Base-by-base conservation (phyloP, 2,329 filamentous ascomycete species). In the Dactylellina cionopaga region DNA sequence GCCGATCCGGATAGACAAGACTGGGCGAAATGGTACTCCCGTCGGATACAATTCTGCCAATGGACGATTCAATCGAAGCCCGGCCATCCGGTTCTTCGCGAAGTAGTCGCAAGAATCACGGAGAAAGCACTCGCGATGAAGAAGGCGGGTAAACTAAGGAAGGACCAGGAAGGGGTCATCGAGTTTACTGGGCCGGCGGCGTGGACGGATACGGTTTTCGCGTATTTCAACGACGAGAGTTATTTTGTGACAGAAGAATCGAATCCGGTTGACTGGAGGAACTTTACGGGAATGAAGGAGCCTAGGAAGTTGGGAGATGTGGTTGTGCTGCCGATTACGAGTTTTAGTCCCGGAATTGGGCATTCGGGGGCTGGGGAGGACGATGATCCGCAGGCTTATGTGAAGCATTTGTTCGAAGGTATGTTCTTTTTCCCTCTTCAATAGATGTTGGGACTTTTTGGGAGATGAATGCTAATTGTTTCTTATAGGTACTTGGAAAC, bases 11-110 rank as follows among this genome's bases (percentile, higher is more conserved):
- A 98, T 80, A 88, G 95, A 49, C 86, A 87, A 2, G 95, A 99
- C 80, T 99, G 95, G 95, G 86, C 88, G 33, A 84, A 96, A 0
- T 98, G 94, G 95, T 99, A 98, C 83, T 95, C 92, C 75, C 90
- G 95, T 70, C 88, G 94, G 75, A 93, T 99, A 73, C 95, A 98
- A 80, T 98, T 99, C 81, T 99, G 95, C 82, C 95, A 99, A 80
- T 99, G 95, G 95, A 99, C 95, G 0, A 97, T 99, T 74, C 94
- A 98, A 81, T 84, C 91, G 65, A 99, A 99, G 81, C 90, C 94
- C 0, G 95, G 95, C 9, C 95, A 99, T 80, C 95, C 95, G 0
- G 88, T 96, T 10, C 85, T 99, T 68, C 88, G 93, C 74, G 92
- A 97, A 73, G 87, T 96, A 72, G 92, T 99, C 29, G 85, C 90